Conservation (phyloP, 2,329 filamentous ascomycete genomes). For the Fusarium armeniacum region DNA sequence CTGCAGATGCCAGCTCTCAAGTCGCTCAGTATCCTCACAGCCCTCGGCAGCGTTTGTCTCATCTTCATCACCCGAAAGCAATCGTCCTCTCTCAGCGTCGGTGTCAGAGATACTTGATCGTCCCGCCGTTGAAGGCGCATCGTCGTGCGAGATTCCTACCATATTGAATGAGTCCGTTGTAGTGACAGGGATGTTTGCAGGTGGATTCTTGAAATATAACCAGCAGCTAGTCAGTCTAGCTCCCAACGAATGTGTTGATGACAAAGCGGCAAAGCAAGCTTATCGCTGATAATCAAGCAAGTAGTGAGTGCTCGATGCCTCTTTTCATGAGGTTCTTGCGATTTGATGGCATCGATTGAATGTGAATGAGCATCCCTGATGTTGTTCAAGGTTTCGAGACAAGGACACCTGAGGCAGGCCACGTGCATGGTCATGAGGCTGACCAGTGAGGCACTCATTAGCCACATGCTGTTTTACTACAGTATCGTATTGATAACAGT, state of each 20-base stretch:
- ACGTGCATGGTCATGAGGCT: constrained; percentile 37
- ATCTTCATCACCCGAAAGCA: constrained; percentile 31
- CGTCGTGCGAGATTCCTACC: constrained; percentile 34
- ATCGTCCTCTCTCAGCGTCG: constrained; percentile 31
- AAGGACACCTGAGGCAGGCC: constrained; percentile 31
- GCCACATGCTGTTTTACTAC: constrained; percentile 13
- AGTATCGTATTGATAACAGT: not conserved
- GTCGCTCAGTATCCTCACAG: constrained; percentile 33
- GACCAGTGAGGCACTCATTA: constrained; percentile 25
- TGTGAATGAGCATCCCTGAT: constrained; percentile 33
- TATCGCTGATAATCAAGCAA: not conserved
- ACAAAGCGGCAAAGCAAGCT: not conserved
- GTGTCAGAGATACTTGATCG: constrained; percentile 28
- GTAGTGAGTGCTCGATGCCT: not conserved
- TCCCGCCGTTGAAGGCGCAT: constrained; percentile 30
- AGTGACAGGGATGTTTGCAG: constrained; percentile 28
- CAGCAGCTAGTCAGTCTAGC: constrained; percentile 12
- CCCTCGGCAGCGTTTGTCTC: constrained; percentile 17
- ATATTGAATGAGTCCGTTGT: constrained; percentile 34
- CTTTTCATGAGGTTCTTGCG: constrained; percentile 6
- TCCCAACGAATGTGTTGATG: constrained; percentile 1
- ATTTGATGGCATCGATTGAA: constrained; percentile 3
- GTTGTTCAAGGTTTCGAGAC: constrained; percentile 28
- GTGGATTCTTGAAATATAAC: constrained; percentile 15
- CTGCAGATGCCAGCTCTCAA: constrained; percentile 39